Evolutionary conservation across 2,329 filamentous ascomycete genomes (phyloP), one percentile per base, ranked within the genome.

Genomic region (Capronia coronata): DNA sequence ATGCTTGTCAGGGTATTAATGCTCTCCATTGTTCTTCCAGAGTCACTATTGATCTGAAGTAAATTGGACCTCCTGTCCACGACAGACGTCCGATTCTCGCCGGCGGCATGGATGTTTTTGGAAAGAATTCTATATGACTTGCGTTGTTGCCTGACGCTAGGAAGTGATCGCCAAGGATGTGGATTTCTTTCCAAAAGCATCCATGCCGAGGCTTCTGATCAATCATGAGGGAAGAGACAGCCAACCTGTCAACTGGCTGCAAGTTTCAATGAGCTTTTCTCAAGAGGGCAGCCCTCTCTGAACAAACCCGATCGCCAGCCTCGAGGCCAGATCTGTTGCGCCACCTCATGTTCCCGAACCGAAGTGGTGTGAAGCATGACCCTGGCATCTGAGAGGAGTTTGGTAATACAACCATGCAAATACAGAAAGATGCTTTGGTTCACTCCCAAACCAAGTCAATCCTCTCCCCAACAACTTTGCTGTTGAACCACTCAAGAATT

Each of bases 161-260:
- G 62, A 83, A 83, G 59, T 83, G 80, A 62, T 83, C 80, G 18
- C 80, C 80, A n/a, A n/a, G n/a, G n/a, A 81, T 83, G 66, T 84
- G 79, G 79, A 83, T 83, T 65, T 79, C 79, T 0, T 79, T 83
- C 64, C 74, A 74, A 54, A 84, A 83, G 59, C 80, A 83, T 82
- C 54, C 80, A 84, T 60, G 80, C 79, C 1, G 80, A n/a, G n/a
- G n/a, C n/a, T n/a, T n/a, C n/a, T n/a, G n/a, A n/a, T n/a, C n/a
- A n/a, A n/a, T n/a, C n/a, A n/a, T n/a, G n/a, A n/a, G n/a, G n/a
- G n/a, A n/a, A n/a, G n/a, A n/a, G n/a, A n/a, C n/a, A n/a, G n/a
- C n/a, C n/a, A n/a, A n/a, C n/a, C n/a, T n/a, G n/a, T n/a, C n/a
- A n/a, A n/a, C n/a, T n/a, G n/a, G n/a, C n/a, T n/a, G n/a, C n/a